Evolutionary conservation across 352 stramenopile species (phyloP).

Genomic region (Halophytophthora polymorphica): DNA sequence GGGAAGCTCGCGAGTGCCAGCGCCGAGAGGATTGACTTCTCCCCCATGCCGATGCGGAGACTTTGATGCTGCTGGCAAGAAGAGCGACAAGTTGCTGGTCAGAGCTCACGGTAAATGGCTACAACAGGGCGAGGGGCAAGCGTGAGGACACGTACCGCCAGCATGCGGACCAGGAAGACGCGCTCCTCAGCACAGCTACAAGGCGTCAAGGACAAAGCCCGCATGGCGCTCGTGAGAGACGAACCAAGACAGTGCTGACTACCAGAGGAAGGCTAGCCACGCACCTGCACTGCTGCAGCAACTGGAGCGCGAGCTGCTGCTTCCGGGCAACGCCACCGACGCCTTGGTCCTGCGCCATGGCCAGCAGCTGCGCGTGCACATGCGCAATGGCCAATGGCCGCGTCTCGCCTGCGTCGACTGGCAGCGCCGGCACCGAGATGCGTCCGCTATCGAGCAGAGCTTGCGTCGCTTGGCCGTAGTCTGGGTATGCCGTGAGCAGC

Average conservation of each 20-base stretch:
- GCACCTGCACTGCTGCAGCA: slow-evolving; percentile 56
- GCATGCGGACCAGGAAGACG: slow-evolving; percentile 61
- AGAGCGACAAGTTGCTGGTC: not conserved
- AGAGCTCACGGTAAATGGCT: not conserved
- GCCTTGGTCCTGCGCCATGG: slow-evolving; percentile 56
- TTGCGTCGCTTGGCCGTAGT: slow-evolving; percentile 53
- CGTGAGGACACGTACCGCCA: slow-evolving; percentile 47
- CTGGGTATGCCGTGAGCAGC: slow-evolving; percentile 37
- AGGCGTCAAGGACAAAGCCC: not conserved
- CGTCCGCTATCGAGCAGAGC: slow-evolving; percentile 36
- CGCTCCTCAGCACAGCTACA: slow-evolving; percentile 54
- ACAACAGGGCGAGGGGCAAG: not conserved
- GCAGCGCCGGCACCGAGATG: slow-evolving; percentile 14
- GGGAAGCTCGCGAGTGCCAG: slow-evolving; percentile 45
- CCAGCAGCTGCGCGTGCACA: slow-evolving; percentile 54
- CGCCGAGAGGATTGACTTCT: slow-evolving; percentile 74
- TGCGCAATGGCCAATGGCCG: slow-evolving; percentile 35
- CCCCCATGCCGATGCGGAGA: slow-evolving; percentile 74
- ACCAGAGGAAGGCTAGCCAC: not conserved
- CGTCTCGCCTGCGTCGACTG: slow-evolving; percentile 2
- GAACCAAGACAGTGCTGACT: not conserved
- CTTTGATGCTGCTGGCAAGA: slow-evolving; percentile 62
- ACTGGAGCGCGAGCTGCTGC: slow-evolving; percentile 49
- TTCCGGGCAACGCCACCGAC: slow-evolving; percentile 54
- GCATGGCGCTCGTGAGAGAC: not conserved